Evolutionary conservation across 352 stramenopile genomes (phyloP).

Genomic region (Phytopythium oedochilum): DNA sequence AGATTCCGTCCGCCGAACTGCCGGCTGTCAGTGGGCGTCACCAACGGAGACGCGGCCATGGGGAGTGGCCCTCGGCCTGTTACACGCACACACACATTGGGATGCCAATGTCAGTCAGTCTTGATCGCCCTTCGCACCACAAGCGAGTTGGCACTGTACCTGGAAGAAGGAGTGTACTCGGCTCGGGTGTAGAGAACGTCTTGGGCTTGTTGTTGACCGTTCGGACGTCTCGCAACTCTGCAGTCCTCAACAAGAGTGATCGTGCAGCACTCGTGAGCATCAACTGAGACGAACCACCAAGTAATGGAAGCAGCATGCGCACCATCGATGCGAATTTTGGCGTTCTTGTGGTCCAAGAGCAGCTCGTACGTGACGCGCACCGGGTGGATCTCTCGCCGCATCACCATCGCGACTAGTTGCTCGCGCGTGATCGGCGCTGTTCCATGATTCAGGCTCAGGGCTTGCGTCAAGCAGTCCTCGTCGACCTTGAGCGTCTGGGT

Average conservation of each 20-base stretch:
- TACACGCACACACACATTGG: not conserved
- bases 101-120: not conserved
- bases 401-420: constrained; percentile 49
- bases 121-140: not conserved
- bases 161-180: constrained; percentile 59
- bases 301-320: not conserved
- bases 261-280: constrained; percentile 3
- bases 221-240: constrained; percentile 72
- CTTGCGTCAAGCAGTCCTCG: constrained; percentile 63
- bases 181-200: constrained; percentile 66
- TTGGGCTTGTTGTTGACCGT: constrained; percentile 71
- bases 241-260: not conserved
- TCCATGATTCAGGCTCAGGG: constrained; percentile 46
- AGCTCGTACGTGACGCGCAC: constrained; percentile 96
- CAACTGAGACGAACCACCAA: not conserved
- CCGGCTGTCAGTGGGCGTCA: constrained; percentile 58
- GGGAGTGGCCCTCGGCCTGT: constrained; percentile 64
- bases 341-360: constrained; percentile 97
- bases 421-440: constrained; percentile 43
- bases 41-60: constrained; percentile 74
- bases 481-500: constrained; percentile 74
- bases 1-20: constrained; percentile 63
- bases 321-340: constrained; percentile 90
- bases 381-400: constrained; percentile 55
- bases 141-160: constrained; percentile 11